phyloP scores from a whole-genome alignment of 768 basidiomycete genomes.

The Phylloporus sp. region DNA sequence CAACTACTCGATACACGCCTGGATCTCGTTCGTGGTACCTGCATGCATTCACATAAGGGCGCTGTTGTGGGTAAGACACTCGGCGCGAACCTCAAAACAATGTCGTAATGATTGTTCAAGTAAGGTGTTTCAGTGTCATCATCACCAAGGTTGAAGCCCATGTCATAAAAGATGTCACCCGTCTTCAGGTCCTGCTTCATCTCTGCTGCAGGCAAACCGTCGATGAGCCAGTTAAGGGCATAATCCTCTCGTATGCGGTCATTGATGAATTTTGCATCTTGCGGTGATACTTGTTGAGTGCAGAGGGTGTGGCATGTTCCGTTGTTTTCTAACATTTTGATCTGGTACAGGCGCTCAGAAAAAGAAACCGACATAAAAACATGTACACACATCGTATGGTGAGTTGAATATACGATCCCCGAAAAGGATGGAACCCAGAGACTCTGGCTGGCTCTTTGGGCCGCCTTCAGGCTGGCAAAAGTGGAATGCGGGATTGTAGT shows the following conservation, averaged over 20 bases:
- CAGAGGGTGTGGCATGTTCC: slow-evolving; percentile 78
- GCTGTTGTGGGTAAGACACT: not conserved
- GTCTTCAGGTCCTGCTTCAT: slow-evolving; percentile 80
- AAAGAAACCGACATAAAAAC: not conserved
- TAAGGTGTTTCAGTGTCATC: slow-evolving; percentile 65
- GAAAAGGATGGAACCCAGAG: slow-evolving; percentile 90
- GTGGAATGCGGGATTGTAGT: slow-evolving; percentile 81
- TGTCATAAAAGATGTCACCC: slow-evolving; percentile 86
- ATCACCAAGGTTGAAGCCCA: slow-evolving; percentile 88
- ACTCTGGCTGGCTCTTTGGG: slow-evolving; percentile 72
- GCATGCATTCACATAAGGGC: slow-evolving; percentile 10
- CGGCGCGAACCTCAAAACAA: slow-evolving; percentile 60
- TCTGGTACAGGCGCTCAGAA: slow-evolving; percentile 39
- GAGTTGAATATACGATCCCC: slow-evolving; percentile 94
- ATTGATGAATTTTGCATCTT: slow-evolving; percentile 87
- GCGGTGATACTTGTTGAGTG: slow-evolving; percentile 49
- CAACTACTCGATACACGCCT: slow-evolving; percentile 81
- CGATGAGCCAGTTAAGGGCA: slow-evolving; percentile 90
- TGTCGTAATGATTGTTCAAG: slow-evolving; percentile 92
- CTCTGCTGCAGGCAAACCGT: slow-evolving; percentile 91
- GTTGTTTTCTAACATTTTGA: slow-evolving; percentile 77
- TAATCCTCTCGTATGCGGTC: slow-evolving; percentile 90
- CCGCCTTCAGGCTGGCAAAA: slow-evolving; percentile 84
- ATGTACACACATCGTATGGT: slow-evolving; percentile 69
- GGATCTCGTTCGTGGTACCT: slow-evolving; percentile 79